A percentile compares a stretch with the other conserved stretches of the same genome.
Conservation (phyloP, 345 rosid species). For the Linum tenue region DNA sequence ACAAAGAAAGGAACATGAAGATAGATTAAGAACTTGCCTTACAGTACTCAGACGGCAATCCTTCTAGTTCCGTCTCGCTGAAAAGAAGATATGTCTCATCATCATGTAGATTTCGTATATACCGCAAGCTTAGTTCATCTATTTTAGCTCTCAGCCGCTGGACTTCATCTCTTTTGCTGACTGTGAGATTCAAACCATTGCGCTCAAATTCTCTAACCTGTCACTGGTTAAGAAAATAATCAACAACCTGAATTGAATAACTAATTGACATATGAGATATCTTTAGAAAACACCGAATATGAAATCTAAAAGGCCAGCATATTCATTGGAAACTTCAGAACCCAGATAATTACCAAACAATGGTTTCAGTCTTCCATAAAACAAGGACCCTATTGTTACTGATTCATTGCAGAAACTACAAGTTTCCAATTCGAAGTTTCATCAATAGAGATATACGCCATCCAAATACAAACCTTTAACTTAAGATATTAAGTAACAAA, state of each 20-base stretch:
- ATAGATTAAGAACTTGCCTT: constrained; percentile 33
- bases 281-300: no score
- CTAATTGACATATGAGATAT: constrained; percentile 10
- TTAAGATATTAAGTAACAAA: no score
- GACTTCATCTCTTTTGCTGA: constrained; percentile 68
- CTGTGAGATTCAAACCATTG: constrained; percentile 79
- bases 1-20: constrained; percentile 5
- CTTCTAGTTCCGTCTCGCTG: constrained; percentile 58
- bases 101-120: constrained; percentile 62
- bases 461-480: no score
- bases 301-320: not conserved
- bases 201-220: constrained; percentile 89
- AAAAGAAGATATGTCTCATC: constrained; percentile 59
- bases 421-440: no score
- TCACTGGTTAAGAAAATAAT: constrained; percentile 59
- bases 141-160: constrained; percentile 60
- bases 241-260: constrained; percentile 25
- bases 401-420: not conserved
- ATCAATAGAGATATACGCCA: no score
- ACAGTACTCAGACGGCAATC: constrained; percentile 65
- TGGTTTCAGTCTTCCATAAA: not conserved
- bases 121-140: constrained; percentile 61
- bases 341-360: not conserved
- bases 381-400: not conserved
- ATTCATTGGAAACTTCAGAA: not conserved